Evolutionary conservation across 2,329 filamentous ascomycete genomes (phyloP), one percentile per base, ranked within the genome.

Genomic region (Nectriaceae sp.): DNA sequence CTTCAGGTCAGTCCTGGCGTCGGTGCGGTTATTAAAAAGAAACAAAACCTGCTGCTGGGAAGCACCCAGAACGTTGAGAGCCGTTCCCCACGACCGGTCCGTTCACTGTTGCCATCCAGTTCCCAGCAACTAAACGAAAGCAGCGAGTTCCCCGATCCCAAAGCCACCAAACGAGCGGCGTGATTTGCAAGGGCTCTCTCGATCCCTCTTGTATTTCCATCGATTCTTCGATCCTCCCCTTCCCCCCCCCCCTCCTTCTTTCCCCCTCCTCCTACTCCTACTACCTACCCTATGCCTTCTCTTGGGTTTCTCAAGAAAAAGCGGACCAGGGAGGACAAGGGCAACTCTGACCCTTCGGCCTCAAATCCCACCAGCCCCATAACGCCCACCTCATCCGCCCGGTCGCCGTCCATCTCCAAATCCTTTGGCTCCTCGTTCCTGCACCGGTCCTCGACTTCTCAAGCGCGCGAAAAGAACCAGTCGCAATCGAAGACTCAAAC

Each of bases 301-400:
- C 83, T 97, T 79, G 90, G 90, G 73, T 91, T 97, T 70, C 84
- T 97, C 70, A 97, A 97, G 83, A 97, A 96, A 84, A 96, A 96
- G 83, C 87, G 91, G 83, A 96, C 91, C 76, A 95, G 91, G 84
- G 91, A 97, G 78, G 88, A 85, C 68, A 83, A 97, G 78, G 88
- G 85, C 68, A 82, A 85, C 68, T 79, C 83, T 69, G 85, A 89
- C 69, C 80, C 80, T 62, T 83, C 85, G 65, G 78, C 84, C 65
- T 78, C 33, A 59, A 87, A 87, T 69, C 79, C 83, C 60, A 79
- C 78, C 57, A 85, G 83, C 64, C 80, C 83, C 52, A 75, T 84
- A 62, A 85, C 84, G 52, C 79, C 82, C 51, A 78, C 78, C 54
- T 75, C 75, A 8, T 11, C 37, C n/a, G 19, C 18, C 19, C 5